A percentile compares a stretch with the other conserved stretches of the same genome.
Evolutionary conservation across 495 filamentous ascomycete genomes (phyloP).

Genomic region (Usnea hakonensis): DNA sequence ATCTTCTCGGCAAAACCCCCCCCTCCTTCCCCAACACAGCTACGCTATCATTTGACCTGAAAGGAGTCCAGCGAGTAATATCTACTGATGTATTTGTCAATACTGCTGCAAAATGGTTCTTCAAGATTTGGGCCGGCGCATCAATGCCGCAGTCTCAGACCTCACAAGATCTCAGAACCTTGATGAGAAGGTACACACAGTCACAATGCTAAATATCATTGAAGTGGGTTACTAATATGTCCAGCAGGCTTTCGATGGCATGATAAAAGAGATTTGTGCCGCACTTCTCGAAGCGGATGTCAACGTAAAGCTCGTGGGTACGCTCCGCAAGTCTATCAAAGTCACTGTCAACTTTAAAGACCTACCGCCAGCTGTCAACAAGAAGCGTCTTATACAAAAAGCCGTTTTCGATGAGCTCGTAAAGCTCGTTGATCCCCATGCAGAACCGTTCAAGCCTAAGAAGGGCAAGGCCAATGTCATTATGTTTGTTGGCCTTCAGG

Average conservation of each 20-base stretch:
- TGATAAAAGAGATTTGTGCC: conserved; percentile 95
- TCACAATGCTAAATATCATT: background rate
- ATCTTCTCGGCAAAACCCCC: conserved; percentile 17
- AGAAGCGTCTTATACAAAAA: conserved; percentile 97
- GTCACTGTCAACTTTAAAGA: conserved; percentile 87
- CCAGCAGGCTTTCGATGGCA: conserved; percentile 81
- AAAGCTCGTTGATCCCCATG: conserved; percentile 89
- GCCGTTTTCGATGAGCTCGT: conserved; percentile 97
- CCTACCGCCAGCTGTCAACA: conserved; percentile 80
- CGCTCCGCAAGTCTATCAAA: conserved; percentile 89
- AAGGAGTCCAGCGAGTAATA: no score
- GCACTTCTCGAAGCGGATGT: conserved; percentile 94
- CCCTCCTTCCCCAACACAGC: conserved; percentile 12
- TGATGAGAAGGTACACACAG: conserved; percentile 74
- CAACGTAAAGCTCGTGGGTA: conserved; percentile 88
- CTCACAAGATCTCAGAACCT: conserved; percentile 84
- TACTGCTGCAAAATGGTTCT: conserved; percentile 68
- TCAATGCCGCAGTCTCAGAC: conserved; percentile 92
- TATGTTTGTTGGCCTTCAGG: conserved; percentile 98
- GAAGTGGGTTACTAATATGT: conserved; percentile 13
- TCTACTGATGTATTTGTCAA: conserved; percentile 1
- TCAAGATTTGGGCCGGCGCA: conserved; percentile 95
- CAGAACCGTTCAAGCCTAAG: conserved; percentile 91
- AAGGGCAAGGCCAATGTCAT: conserved; percentile 95
- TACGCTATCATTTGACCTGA: background rate